Percentiles rank a stretch among this genome's conserved stretches.
These are phyloP conservation scores for Dicorynia guianensis DNA, from an alignment of 306 rosid species.

Conservation along the genomic window DNA sequence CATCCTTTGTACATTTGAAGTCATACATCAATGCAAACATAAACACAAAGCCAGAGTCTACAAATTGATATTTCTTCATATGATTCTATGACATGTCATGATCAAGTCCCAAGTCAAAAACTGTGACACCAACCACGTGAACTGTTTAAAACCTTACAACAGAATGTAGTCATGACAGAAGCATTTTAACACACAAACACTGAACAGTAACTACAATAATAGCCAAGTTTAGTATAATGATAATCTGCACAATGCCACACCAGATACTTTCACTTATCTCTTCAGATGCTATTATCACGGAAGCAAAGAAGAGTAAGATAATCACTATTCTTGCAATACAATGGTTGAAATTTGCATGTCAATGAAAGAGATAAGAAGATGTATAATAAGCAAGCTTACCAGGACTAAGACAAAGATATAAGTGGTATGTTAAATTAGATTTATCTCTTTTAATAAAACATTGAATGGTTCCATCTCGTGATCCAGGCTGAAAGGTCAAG, in stretches of 20 bases:
- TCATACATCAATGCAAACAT: conserved; percentile 21
- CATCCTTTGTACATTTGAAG: conserved; percentile 16
- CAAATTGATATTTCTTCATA: neutral
- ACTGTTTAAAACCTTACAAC: neutral
- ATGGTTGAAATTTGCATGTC: no score
- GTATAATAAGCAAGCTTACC: conserved; percentile 49
- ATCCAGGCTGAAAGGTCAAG: conserved; percentile 75
- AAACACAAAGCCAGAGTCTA: neutral
- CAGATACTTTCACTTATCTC: no score
- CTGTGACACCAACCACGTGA: neutral
- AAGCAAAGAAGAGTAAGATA: no score
- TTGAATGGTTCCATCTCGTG: conserved; percentile 76
- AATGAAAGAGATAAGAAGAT: neutral
- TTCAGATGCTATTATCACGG: no score
- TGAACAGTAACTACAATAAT: neutral
- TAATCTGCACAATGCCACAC: no score
- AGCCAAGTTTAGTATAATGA: neutral
- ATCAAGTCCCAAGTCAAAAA: conserved; percentile 4
- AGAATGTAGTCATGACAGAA: conserved; percentile 27
- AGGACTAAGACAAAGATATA: conserved; percentile 82
- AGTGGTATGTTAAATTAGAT: conserved; percentile 81
- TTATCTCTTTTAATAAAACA: conserved; percentile 90
- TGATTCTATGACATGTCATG: neutral
- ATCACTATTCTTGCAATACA: no score
- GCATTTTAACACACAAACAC: conserved; percentile 17